phyloP scores from a whole-genome alignment of 768 basidiomycete genomes.

The Xerocomus potaroensis region DNA sequence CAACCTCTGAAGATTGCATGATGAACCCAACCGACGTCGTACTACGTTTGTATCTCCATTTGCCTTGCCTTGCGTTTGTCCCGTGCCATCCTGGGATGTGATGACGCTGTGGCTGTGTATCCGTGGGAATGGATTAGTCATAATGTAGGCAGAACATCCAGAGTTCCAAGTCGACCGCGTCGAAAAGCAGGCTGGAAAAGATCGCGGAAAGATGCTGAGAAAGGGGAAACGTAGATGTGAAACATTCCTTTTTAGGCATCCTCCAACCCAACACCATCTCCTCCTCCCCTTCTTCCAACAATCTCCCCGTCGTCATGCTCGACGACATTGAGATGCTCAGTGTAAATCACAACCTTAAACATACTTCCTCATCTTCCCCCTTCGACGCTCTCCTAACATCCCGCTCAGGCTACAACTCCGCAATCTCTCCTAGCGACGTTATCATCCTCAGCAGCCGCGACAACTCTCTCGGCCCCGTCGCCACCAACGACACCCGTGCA shows the following conservation, averaged over 20 bases:
- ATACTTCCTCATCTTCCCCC: background rate
- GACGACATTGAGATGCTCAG: constrained; percentile 31
- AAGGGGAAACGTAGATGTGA: constrained; percentile 25
- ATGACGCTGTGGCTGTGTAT: background rate
- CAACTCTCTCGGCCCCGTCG: constrained; percentile 21
- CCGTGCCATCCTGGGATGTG: too few species aligned
- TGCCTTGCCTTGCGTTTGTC: too few species aligned
- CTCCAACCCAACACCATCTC: constrained; percentile 29
- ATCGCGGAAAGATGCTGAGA: constrained; percentile 27
- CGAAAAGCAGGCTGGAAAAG: constrained; percentile 24
- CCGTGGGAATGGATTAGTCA: constrained; percentile 24
- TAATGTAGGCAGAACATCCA: background rate
- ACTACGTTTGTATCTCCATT: too few species aligned
- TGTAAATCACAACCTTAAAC: constrained; percentile 2
- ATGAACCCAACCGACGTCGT: too few species aligned
- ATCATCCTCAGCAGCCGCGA: constrained; percentile 30
- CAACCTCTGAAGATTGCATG: background rate
- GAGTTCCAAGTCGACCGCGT: constrained; percentile 23
- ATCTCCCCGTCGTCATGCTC: constrained; percentile 10
- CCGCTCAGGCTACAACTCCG: constrained; percentile 15
- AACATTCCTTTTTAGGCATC: constrained; percentile 36
- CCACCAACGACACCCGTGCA: constrained; percentile 11
- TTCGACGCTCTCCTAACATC: constrained; percentile 8
- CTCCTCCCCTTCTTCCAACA: constrained; percentile 24
- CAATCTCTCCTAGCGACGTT: constrained; percentile 21